Conservation (phyloP, 179 eudicot genomes). For the Beta macrorhiza region DNA sequence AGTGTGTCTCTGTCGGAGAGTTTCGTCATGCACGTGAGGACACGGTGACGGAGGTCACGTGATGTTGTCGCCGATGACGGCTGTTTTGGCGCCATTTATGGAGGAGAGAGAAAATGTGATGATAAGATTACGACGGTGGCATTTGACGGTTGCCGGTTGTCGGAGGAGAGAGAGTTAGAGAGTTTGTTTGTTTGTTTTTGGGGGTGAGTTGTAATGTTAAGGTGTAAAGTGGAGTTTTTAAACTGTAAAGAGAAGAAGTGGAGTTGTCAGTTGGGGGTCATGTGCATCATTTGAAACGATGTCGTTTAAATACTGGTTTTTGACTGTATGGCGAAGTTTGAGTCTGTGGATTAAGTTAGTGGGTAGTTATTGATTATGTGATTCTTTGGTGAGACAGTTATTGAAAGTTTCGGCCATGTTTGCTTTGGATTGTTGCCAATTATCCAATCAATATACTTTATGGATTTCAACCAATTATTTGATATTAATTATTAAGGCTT, state of each 20-base stretch:
- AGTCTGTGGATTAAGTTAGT: too few relatives aligned
- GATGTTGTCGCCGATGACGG: slow-evolving; percentile 37
- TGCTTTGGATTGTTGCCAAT: not conserved
- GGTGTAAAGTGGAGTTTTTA: slow-evolving; percentile 14
- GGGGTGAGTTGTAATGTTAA: too few relatives aligned
- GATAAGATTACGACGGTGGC: not conserved
- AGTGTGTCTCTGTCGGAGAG: slow-evolving; percentile 89
- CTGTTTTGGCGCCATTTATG: slow-evolving; percentile 32
- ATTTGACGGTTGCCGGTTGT: slow-evolving; percentile 27
- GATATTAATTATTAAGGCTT: too few relatives aligned
- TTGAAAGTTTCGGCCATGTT: not conserved
- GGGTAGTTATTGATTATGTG: too few relatives aligned
- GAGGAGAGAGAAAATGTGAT: not conserved
- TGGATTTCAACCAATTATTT: too few relatives aligned
- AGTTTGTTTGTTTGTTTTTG: too few relatives aligned
- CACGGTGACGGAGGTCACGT: slow-evolving; percentile 76
- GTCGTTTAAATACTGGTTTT: too few relatives aligned
- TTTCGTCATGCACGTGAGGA: slow-evolving; percentile 68
- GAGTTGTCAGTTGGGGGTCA: slow-evolving; percentile 16
- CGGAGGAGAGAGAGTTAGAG: not conserved
- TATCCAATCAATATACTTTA: not conserved
- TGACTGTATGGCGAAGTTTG: too few relatives aligned
- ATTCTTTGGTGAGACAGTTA: too few relatives aligned
- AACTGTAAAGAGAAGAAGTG: slow-evolving; percentile 15
- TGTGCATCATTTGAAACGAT: too few relatives aligned